Base-by-base conservation (phyloP, 345 rosid species). In the Syzygium jambos region DNA sequence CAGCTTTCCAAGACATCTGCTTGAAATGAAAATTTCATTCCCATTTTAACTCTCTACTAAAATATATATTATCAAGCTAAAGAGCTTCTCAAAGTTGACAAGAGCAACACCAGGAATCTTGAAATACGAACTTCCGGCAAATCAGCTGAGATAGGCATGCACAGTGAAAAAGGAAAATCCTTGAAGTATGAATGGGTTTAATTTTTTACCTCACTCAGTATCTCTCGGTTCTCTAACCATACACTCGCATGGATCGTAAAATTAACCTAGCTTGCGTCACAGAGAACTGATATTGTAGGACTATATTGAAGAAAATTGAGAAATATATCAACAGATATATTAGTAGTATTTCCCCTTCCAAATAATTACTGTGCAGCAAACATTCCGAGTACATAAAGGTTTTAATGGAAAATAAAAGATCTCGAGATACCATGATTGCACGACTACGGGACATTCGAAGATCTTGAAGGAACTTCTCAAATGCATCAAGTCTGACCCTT, bases 401-500 rank as follows among this genome's bases (percentile, higher is more conserved):
- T 82, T 22, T 73, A 83, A 49, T 6, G 19, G 85, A 59, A 41
- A 78, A 84, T 49, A 29, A 54, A 52, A 41, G 77, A 53, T 52
- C 61, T 57, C 25, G 41, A 86, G 46, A 93, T 98, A 98, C 99
- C 99, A 96, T 98, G 87, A 95, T 92, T 88, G 98, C 94, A 88
- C 99, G 99, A 90, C 92, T 94, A 89, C 98, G 92, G 85, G 99
- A 98, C 98, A 94, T 92, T 12, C 95, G 96, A 86, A 98, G 99
- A 92, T 93, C 95, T 88, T 96, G 96, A 56, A 98, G 96, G 91
- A 96, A 98, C 94, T 95, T 98, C 92, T 94, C 96, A 89, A 98
- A 98, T 61, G 99, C 99, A 88, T 96, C 95, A 51, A 96, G 95
- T 90, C 95, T 92, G 46, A 96, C 99, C 91, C 99, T 94, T 86